Evolutionary conservation across 2,329 filamentous ascomycete genomes (phyloP).

Genomic region (Ophiosphaerella herpotricha): DNA sequence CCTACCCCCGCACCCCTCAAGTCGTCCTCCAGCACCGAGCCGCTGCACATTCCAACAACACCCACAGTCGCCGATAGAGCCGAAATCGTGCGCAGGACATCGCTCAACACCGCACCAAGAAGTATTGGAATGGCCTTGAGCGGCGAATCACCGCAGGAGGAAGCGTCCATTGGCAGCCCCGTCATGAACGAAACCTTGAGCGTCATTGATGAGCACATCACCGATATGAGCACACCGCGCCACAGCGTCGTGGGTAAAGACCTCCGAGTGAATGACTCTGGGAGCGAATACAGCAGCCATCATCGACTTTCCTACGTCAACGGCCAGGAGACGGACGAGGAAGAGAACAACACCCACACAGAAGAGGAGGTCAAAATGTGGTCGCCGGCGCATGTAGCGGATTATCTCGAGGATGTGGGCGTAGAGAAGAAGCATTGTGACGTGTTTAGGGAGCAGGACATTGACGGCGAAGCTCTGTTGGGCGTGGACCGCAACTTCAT

Average conservation of each 20-base stretch:
- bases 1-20: conserved; percentile 21
- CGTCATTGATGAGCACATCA: conserved; percentile 97
- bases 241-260: conserved; percentile 59
- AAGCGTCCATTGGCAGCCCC: conserved; percentile 62
- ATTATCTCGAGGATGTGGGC: conserved; percentile 82
- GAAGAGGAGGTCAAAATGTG: conserved; percentile 77
- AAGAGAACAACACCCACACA: conserved; percentile 74
- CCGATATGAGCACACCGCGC: conserved; percentile 72
- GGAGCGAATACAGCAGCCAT: conserved; percentile 86
- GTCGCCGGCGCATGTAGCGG: conserved; percentile 81
- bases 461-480: conserved; percentile 87
- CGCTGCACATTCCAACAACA: conserved; percentile 34
- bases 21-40: conserved; percentile 27
- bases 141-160: conserved; percentile 46
- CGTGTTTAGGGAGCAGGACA: conserved; percentile 94
- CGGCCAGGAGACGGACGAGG: conserved; percentile 93
- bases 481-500: conserved; percentile 95
- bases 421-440: conserved; percentile 91
- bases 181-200: conserved; percentile 94
- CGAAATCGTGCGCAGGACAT: conserved; percentile 23
- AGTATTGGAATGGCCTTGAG: conserved; percentile 44
- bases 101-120: conserved; percentile 28
- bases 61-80: conserved; percentile 14
- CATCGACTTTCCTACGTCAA: conserved; percentile 88
- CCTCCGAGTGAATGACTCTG: conserved; percentile 70